phyloP scores from a whole-genome alignment of 169 alveolate species.

The Babesia sp. region DNA sequence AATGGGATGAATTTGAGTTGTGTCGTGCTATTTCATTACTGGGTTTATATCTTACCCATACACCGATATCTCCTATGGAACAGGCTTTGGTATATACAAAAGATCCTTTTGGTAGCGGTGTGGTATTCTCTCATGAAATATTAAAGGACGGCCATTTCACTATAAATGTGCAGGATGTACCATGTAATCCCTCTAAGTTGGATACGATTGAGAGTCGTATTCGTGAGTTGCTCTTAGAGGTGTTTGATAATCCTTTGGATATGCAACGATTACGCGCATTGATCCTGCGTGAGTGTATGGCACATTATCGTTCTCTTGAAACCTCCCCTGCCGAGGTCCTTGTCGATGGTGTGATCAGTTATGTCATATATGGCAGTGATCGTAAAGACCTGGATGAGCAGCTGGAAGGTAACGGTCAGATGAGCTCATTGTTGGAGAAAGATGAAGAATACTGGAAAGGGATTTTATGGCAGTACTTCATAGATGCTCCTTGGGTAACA shows the following conservation, averaged over 20 bases:
- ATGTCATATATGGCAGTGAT: constrained; percentile 53
- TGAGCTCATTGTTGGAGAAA: constrained; percentile 26
- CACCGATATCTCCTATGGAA: constrained; percentile 73
- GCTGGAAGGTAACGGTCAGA: constrained; percentile 44
- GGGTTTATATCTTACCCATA: constrained; percentile 70
- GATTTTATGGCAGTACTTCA: constrained; percentile 41
- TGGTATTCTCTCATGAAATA: constrained; percentile 65
- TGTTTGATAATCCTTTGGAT: constrained; percentile 49
- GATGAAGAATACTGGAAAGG: constrained; percentile 74
- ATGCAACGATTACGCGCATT: constrained; percentile 67
- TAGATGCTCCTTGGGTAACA: constrained; percentile 46
- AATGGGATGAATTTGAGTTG: constrained; percentile 62
- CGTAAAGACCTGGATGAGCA: constrained; percentile 52
- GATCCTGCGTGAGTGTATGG: constrained; percentile 56
- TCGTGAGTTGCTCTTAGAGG: constrained; percentile 44
- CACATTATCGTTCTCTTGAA: constrained; percentile 65
- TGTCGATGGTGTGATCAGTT: constrained; percentile 62
- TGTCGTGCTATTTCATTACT: constrained; percentile 58
- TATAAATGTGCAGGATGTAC: constrained; percentile 66
- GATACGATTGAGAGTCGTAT: constrained; percentile 52
- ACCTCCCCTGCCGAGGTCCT: constrained; percentile 67
- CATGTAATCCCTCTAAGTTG: constrained; percentile 41
- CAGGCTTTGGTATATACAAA: constrained; percentile 63
- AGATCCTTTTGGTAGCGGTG: constrained; percentile 70
- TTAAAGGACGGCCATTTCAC: constrained; percentile 52